phyloP scores from a whole-genome alignment of 306 rosid species.

The Fragaria iinumae region DNA sequence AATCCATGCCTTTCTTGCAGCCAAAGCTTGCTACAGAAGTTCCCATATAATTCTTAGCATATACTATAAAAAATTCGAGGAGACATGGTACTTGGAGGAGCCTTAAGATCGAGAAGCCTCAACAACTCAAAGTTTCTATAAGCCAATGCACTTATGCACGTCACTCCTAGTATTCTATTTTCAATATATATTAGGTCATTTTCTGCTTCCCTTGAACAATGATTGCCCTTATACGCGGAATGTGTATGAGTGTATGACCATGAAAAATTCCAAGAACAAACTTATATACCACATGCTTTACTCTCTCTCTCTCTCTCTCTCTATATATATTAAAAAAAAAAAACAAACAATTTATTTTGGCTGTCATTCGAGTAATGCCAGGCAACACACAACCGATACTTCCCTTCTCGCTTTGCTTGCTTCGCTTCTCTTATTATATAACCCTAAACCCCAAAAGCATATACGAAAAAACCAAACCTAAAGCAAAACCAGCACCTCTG shows the following conservation, averaged over 20 bases:
- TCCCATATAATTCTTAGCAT: background rate
- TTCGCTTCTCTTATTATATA: background rate
- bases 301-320: background rate
- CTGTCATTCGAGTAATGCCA: slow-evolving; percentile 49
- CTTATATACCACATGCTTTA: slow-evolving; percentile 30
- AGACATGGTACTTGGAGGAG: background rate
- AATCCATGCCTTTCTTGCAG: slow-evolving; percentile 24
- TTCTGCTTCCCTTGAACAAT: background rate
- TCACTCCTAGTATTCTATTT: background rate
- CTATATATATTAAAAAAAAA: background rate
- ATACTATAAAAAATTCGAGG: background rate
- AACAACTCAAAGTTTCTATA: background rate
- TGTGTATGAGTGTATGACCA: background rate
- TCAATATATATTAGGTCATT: background rate
- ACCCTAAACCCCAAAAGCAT: background rate
- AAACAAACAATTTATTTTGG: slow-evolving; percentile 16
- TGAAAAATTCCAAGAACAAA: background rate
- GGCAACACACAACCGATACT: slow-evolving; percentile 27
- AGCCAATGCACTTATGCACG: slow-evolving; percentile 9
- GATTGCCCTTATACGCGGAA: slow-evolving; percentile 9
- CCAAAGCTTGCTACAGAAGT: slow-evolving; percentile 26
- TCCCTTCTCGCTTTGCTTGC: background rate
- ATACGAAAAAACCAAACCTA: background rate
- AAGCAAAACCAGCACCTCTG: background rate
- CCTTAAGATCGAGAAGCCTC: background rate